These are phyloP conservation scores for Penium margaritaceum DNA, from an alignment of 139 green algal species.

Conservation along the genomic window DNA sequence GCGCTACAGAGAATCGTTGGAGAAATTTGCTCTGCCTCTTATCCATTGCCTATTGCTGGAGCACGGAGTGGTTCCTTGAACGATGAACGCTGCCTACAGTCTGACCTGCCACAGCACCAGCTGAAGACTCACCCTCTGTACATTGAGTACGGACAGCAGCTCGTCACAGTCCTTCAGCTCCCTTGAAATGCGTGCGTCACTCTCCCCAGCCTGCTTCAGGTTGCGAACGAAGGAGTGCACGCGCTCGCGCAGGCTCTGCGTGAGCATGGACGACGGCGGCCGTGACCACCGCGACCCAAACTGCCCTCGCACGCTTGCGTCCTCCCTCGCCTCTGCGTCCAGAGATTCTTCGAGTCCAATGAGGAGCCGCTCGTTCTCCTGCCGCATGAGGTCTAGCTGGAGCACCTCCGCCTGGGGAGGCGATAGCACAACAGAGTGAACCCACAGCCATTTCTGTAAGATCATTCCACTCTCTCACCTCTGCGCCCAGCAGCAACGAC, in stretches of 20 bases:
- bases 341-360: slow-evolving; percentile 60
- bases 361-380: slow-evolving; percentile 52
- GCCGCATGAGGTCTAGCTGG: slow-evolving; percentile 61
- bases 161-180: slow-evolving; percentile 30
- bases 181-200: slow-evolving; percentile 34
- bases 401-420: slow-evolving; percentile 55
- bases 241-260: slow-evolving; percentile 39
- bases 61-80: too few relatives aligned
- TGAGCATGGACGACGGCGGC: slow-evolving; percentile 25
- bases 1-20: too few relatives aligned
- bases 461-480: too few relatives aligned
- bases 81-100: too few relatives aligned
- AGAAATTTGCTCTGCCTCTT: too few relatives aligned
- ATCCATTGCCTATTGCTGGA: too few relatives aligned
- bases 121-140: too few relatives aligned
- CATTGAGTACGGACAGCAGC: slow-evolving; percentile 30
- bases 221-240: slow-evolving; percentile 23
- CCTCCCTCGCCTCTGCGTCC: slow-evolving; percentile 54
- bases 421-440: too few relatives aligned
- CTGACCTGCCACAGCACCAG: too few relatives aligned
- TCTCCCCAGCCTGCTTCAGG: slow-evolving; percentile 43
- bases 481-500: too few relatives aligned
- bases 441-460: too few relatives aligned
- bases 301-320: slow-evolving; percentile 47
- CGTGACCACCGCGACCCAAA: slow-evolving; percentile 45